Evolutionary conservation across 768 basidiomycete genomes (phyloP), one percentile per base, ranked within the genome.

Genomic region (Leccinum arenicola): DNA sequence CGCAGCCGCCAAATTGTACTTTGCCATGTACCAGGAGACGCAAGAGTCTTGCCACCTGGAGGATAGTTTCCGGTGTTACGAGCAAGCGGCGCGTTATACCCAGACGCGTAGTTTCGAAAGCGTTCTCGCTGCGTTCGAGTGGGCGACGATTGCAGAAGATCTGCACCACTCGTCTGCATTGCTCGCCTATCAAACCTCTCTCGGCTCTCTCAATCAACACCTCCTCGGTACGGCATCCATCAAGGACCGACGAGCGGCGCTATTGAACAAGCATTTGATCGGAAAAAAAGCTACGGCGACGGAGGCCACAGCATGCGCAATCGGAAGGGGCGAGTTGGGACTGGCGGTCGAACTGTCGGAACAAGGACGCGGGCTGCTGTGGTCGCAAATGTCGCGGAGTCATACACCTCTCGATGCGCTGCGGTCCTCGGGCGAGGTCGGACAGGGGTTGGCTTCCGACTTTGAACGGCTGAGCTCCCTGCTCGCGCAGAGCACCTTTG

Each of bases 331-430:
- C 2, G 50, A 68, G 38, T 40, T 68, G 25, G 59, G 56, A 21
- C 55, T 64, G 27, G 73, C 69, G 43, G 59, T 78, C 8, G 75
- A 78, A 50, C 72, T 76, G 64, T 68, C 77, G 5, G 73, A 73
- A 50, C 70, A 74, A 31, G 72, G 73, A 2, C 65, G 71, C 6
- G 66, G 68, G 3, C 35, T 74, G 3, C 27, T 74, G 29, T 74
- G 73, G 73, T 66, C 73, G 1, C 67, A 72, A 11, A 33, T 74
- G 56, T 58, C 64, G 1, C 68, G 70, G 27, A 68, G 60, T 36
- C 67, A 65, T 19, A 68, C 65, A 7, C 63, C 73, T 4, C 58
- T 74, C 4, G 70, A 74, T 3, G 59, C 27, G 1, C 45, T 74
- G 9, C 69, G 66, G 9, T 61, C 50, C 0, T 17, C 60, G 6